Conservation (phyloP, 106 monocot species). For the Gastrodia elata region DNA sequence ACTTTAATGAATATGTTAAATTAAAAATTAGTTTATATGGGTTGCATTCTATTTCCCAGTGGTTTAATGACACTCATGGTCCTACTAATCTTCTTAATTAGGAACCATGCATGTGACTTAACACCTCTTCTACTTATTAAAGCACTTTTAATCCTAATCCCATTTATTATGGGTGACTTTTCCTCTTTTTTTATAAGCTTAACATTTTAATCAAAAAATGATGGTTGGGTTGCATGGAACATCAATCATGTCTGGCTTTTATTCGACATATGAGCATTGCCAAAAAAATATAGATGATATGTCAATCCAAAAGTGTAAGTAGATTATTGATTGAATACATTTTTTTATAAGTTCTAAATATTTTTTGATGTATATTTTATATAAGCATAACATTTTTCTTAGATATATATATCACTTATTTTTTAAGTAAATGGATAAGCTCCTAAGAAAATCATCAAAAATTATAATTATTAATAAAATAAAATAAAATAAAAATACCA, state of each 20-base stretch:
- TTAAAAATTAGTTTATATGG: neutral
- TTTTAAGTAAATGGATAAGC: too few relatives aligned
- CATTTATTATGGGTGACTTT: neutral
- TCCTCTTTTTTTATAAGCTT: neutral
- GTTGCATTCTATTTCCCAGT: neutral
- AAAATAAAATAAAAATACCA: too few relatives aligned
- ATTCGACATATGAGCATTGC: neutral
- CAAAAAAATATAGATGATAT: neutral
- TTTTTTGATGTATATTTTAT: neutral
- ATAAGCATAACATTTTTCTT: too few relatives aligned
- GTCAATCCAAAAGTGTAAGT: too few relatives aligned
- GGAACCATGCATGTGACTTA: slow-evolving; percentile 5
- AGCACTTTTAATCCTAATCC: neutral
- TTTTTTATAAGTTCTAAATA: neutral
- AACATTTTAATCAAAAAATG: slow-evolving; percentile 2
- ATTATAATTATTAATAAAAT: too few relatives aligned
- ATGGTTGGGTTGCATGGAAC: neutral
- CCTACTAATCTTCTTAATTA: slow-evolving; percentile 1
- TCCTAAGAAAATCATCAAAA: too few relatives aligned
- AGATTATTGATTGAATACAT: too few relatives aligned
- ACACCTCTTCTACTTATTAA: neutral
- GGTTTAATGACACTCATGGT: neutral
- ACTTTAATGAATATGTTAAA: neutral
- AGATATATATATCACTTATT: too few relatives aligned
- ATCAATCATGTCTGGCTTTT: neutral